Conservation (phyloP, 139 green algal genomes). For the Chlorella sp. region DNA sequence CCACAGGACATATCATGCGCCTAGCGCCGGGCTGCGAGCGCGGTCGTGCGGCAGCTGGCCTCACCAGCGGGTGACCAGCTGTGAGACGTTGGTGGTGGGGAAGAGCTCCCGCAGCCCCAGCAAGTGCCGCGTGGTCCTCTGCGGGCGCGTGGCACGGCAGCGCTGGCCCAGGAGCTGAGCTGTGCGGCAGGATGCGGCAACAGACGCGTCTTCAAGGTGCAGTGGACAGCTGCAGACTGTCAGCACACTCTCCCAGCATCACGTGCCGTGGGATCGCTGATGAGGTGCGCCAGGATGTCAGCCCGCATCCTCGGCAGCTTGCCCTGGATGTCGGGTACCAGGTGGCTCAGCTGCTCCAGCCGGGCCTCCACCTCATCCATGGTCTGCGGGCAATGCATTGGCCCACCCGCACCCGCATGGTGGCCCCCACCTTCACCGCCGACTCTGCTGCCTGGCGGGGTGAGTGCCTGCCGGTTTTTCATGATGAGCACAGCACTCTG, state of each 20-base stretch:
- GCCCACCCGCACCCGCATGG: not conserved
- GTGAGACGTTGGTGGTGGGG: constrained; percentile 4
- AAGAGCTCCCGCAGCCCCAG: constrained; percentile 7
- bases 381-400: not conserved
- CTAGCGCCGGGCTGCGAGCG: too few species aligned
- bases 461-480: too few species aligned
- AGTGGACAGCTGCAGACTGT: too few species aligned
- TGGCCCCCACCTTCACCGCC: not conserved
- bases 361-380: constrained; percentile 5
- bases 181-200: too few species aligned
- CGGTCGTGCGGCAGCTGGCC: too few species aligned
- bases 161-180: too few species aligned
- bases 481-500: too few species aligned
- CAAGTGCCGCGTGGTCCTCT: not conserved
- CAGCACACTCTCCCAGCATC: too few species aligned
- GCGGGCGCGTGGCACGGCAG: too few species aligned
- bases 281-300: not conserved
- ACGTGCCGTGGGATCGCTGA: not conserved
- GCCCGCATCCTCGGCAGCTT: not conserved
- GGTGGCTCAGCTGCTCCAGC: not conserved
- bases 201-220: too few species aligned
- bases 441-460: too few species aligned
- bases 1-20: too few species aligned
- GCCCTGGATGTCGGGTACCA: constrained; percentile 1
- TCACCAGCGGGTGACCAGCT: constrained; percentile 6